Evolutionary conservation across 306 rosid genomes (phyloP), one percentile per base, ranked within the genome.

Genomic region (Vachellia pachyceras): DNA sequence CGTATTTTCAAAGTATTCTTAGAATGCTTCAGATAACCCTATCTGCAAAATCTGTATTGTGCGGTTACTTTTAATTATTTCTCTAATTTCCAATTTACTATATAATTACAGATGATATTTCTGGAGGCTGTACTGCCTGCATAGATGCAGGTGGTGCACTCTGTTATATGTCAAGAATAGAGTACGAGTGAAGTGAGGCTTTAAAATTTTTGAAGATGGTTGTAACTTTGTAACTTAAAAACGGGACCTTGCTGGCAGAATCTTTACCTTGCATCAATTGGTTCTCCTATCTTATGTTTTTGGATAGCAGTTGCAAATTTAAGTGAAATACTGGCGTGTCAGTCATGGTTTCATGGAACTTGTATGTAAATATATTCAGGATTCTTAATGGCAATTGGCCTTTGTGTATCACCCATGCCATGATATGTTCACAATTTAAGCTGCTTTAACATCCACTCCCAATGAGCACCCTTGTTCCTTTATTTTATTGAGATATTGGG

Each of bases 41-140:
- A 4, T 13, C 4, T 72, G 4, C 37, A 61, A 55, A 55, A 61
- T 61, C 40, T 61, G n/a, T 58, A 14, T 41, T 69, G 25, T 82
- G 78, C 3, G 68, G 45, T 49, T 73, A 20, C 33, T 29, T 29
- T 63, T 77, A 20, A 73, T 40, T 41, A 20, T 63, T 82, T 50
- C 39, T 58, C 14, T 39, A 45, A 61, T 40, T 47, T 78, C 6
- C 49, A 35, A 39, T 57, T 25, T 42, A 36, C 39, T 67, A 7
- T 49, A 4, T 57, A 75, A 46, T 68, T 39, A 3, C 41, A 45
- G 36, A 12, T 60, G 73, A 73, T 67, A 35, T 73, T 49, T 77
- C 44, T 13, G 75, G 33, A 40, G 63, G 50, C 50, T 71, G n/a
- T 54, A 49, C 73, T 52, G 73, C 47, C 44, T 40, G 70, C 15